phyloP scores from a whole-genome alignment of 352 stramenopile species.

The Globisporangium takayamanum region DNA sequence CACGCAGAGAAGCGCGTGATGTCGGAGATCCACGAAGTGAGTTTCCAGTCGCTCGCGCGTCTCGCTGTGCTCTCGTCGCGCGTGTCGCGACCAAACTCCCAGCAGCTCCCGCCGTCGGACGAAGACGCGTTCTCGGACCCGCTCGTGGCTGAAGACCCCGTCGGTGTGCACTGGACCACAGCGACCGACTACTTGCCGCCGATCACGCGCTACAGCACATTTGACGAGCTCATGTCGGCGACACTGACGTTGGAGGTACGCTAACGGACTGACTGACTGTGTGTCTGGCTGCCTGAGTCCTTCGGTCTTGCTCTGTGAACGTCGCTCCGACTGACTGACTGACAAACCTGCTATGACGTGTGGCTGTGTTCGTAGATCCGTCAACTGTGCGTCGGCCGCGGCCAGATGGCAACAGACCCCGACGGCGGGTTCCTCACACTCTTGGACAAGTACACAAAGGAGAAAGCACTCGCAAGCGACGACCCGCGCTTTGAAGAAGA shows the following conservation, averaged over 20 bases:
- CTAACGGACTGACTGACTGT: background rate
- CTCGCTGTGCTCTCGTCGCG: constrained; percentile 79
- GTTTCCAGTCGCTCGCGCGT: constrained; percentile 78
- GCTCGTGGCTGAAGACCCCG: constrained; percentile 68
- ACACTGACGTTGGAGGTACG: constrained; percentile 79
- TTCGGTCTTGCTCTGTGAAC: background rate
- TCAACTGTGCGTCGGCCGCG: constrained; percentile 70
- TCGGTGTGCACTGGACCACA: constrained; percentile 64
- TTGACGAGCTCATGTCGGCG: constrained; percentile 87
- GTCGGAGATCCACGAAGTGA: constrained; percentile 79
- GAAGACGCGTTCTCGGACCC: constrained; percentile 46
- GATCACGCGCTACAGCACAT: constrained; percentile 86
- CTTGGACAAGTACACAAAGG: constrained; percentile 84
- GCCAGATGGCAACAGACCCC: constrained; percentile 80
- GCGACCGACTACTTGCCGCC: constrained; percentile 61
- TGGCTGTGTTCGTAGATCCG: constrained; percentile 39
- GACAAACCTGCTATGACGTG: background rate
- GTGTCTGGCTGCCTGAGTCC: background rate
- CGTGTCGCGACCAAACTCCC: constrained; percentile 60
- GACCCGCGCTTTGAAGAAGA: constrained; percentile 74
- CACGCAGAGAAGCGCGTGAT: constrained; percentile 71
- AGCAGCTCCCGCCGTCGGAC: constrained; percentile 34
- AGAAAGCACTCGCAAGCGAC: constrained; percentile 32
- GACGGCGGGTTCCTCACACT: constrained; percentile 77
- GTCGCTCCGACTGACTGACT: background rate